phyloP scores from a whole-genome alignment of 208 protist species.

The Leishmania amazonensis region DNA sequence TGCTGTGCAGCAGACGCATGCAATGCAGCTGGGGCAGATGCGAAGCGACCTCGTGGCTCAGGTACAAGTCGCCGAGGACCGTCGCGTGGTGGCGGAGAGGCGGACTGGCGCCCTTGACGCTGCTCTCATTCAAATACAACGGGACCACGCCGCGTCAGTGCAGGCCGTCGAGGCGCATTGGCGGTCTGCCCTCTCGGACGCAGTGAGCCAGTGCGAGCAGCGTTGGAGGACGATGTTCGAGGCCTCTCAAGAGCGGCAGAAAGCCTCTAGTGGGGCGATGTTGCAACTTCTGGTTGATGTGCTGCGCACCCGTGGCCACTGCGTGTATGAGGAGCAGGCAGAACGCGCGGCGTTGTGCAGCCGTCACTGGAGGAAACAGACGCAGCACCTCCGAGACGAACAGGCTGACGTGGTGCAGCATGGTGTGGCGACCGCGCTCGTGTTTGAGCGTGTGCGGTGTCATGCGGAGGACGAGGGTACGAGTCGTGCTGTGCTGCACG shows the following conservation, averaged over 20 bases:
- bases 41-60: slow-evolving; percentile 6
- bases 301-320: background rate
- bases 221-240: background rate
- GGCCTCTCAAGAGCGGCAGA: slow-evolving; percentile 3
- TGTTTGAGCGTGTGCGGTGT: background rate
- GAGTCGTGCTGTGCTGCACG: background rate
- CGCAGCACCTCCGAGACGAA: background rate
- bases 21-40: slow-evolving; percentile 19
- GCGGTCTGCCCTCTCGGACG: slow-evolving; percentile 10
- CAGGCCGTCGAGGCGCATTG: background rate
- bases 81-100: slow-evolving; percentile 15
- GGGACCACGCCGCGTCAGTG: background rate
- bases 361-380: background rate
- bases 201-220: slow-evolving; percentile 5
- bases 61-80: slow-evolving; percentile 3
- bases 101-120: slow-evolving; percentile 2
- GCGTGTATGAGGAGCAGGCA: background rate
- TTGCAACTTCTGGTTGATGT: background rate
- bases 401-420: background rate
- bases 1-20: slow-evolving; percentile 11
- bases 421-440: background rate
- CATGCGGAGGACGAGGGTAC: background rate
- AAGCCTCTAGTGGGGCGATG: background rate
- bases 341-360: background rate
- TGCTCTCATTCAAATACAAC: slow-evolving; percentile 10